phyloP scores from a whole-genome alignment of 192 early-diverging fungal genomes.

The Coemansia asiatica region DNA sequence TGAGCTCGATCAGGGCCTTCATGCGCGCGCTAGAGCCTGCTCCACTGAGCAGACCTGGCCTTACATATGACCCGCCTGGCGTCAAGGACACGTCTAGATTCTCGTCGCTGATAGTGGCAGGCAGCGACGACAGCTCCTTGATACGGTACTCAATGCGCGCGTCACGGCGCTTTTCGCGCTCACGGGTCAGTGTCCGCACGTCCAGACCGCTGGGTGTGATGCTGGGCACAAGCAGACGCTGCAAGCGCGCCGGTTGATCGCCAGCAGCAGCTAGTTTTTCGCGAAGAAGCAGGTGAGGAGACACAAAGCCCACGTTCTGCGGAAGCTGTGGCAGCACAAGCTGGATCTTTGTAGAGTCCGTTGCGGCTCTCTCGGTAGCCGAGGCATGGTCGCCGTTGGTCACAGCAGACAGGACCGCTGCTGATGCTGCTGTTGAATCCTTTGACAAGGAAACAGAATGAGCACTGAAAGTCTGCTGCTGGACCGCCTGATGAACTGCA shows the following conservation, averaged over 20 bases:
- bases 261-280: slow-evolving; percentile 56
- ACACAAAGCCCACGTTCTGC: slow-evolving; percentile 34
- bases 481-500: slow-evolving; percentile 44
- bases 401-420: background rate
- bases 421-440: too few species aligned
- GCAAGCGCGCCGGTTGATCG: slow-evolving; percentile 56
- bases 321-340: slow-evolving; percentile 40
- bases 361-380: too few species aligned
- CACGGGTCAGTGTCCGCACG: slow-evolving; percentile 67
- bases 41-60: slow-evolving; percentile 26
- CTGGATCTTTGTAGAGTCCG: slow-evolving; percentile 28
- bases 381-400: background rate
- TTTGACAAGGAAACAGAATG: background rate
- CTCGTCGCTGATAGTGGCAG: slow-evolving; percentile 66
- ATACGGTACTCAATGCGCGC: slow-evolving; percentile 78
- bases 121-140: slow-evolving; percentile 69
- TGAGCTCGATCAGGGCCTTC: slow-evolving; percentile 84
- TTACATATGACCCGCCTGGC: slow-evolving; percentile 19
- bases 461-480: background rate
- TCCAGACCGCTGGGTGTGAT: slow-evolving; percentile 80
- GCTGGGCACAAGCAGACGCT: slow-evolving; percentile 72
- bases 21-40: slow-evolving; percentile 62
- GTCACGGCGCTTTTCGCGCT: slow-evolving; percentile 74
- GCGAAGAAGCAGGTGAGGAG: slow-evolving; percentile 62
- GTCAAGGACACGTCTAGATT: slow-evolving; percentile 16